Evolutionary conservation across 2,329 filamentous ascomycete species (phyloP).

Genomic region (Colletotrichum sp.): DNA sequence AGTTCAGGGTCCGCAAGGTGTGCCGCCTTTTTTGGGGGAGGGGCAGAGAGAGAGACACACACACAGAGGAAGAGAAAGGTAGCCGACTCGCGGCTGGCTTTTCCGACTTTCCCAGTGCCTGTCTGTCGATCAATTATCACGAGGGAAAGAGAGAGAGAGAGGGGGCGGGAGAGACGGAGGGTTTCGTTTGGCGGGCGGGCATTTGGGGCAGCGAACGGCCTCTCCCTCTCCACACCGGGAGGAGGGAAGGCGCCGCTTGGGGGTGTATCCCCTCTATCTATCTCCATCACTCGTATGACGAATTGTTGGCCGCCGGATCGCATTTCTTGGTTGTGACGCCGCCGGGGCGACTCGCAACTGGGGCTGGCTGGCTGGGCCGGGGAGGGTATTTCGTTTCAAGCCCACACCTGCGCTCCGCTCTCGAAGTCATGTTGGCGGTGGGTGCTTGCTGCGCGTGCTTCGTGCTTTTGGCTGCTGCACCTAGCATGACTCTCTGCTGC

Average conservation of each 20-base stretch:
- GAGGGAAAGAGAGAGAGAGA: background rate
- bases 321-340: background rate
- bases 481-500: conserved; percentile 1
- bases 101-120: background rate
- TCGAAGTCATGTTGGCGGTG: conserved; percentile 14
- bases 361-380: background rate
- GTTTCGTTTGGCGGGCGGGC: background rate
- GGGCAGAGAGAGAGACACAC: background rate
- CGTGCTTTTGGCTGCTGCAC: background rate
- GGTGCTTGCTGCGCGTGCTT: background rate
- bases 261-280: background rate
- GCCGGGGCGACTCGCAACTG: background rate
- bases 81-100: background rate
- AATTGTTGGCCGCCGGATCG: background rate
- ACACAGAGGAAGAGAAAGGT: background rate
- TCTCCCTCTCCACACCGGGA: background rate
- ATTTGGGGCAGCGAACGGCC: background rate
- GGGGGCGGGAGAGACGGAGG: background rate
- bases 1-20: background rate
- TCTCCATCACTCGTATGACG: background rate
- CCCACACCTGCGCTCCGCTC: background rate
- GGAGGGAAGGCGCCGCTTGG: background rate
- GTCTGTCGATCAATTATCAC: background rate
- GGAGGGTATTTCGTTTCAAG: background rate
- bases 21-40: background rate